These are phyloP conservation scores for Mallotus repandus DNA, from an alignment of 441 rosid genomes.

Conservation along the genomic window DNA sequence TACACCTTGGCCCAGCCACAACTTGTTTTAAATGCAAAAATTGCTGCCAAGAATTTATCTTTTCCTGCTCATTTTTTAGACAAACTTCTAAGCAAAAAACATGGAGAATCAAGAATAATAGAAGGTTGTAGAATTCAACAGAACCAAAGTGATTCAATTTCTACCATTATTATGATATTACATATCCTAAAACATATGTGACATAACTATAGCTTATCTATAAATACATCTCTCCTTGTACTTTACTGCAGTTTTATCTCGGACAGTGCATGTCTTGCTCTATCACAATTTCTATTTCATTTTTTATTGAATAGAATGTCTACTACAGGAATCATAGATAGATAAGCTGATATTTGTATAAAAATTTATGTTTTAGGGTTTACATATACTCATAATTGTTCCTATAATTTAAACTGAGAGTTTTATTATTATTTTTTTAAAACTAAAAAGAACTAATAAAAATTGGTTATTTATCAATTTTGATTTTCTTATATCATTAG, in stretches of 20 bases:
- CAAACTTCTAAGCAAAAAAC: not conserved
- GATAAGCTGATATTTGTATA: not conserved
- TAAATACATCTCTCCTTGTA: too few relatives aligned
- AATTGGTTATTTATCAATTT: not conserved
- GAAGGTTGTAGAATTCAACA: not conserved
- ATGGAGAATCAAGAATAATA: not conserved
- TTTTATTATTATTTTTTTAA: too few relatives aligned
- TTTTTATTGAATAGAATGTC: not conserved
- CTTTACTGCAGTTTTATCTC: too few relatives aligned
- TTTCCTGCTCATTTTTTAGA: not conserved
- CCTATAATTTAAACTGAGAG: not conserved
- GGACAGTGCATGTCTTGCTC: not conserved
- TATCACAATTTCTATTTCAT: not conserved
- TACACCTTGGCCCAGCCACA: not conserved
- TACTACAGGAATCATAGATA: not conserved
- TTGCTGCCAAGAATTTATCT: not conserved
- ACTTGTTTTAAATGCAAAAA: not conserved
- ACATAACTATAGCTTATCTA: too few relatives aligned
- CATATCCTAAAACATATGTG: too few relatives aligned
- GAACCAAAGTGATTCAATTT: too few relatives aligned
- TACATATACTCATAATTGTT: not conserved
- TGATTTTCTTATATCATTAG: not conserved
- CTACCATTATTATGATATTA: too few relatives aligned
- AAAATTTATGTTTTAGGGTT: not conserved
- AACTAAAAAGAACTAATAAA: not conserved